phyloP scores from a whole-genome alignment of 768 basidiomycete species.

The Termitomyces sp. region DNA sequence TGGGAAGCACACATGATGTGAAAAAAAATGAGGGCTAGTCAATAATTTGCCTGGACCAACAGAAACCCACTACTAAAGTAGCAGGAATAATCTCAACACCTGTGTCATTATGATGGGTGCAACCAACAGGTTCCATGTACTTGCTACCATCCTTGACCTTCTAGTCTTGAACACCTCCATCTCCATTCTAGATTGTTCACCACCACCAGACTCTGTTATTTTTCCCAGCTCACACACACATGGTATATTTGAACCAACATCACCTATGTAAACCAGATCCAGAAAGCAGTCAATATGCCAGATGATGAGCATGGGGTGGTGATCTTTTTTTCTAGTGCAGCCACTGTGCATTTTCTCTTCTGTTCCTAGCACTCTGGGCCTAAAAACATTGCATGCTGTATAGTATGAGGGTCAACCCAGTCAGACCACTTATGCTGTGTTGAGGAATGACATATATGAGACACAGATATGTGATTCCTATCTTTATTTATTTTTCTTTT shows the following conservation, averaged over 20 bases:
- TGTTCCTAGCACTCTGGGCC: neutral
- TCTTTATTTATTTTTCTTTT: neutral
- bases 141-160: no score
- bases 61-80: no score
- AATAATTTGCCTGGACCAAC: no score
- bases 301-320: slow-evolving; percentile 1
- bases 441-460: neutral
- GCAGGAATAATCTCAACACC: no score
- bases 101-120: no score
- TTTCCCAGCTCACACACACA: neutral
- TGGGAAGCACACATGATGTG: no score
- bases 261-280: neutral
- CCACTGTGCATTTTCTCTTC: neutral
- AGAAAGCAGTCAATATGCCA: neutral
- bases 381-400: neutral
- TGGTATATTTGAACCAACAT: neutral
- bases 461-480: neutral
- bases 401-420: slow-evolving; percentile 59
- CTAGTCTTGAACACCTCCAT: no score
- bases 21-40: no score
- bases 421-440: slow-evolving; percentile 48
- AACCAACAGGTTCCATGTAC: no score
- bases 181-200: neutral
- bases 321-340: neutral
- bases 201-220: neutral